phyloP scores from a whole-genome alignment of 768 basidiomycete species.

The Scleroderma citrinum region DNA sequence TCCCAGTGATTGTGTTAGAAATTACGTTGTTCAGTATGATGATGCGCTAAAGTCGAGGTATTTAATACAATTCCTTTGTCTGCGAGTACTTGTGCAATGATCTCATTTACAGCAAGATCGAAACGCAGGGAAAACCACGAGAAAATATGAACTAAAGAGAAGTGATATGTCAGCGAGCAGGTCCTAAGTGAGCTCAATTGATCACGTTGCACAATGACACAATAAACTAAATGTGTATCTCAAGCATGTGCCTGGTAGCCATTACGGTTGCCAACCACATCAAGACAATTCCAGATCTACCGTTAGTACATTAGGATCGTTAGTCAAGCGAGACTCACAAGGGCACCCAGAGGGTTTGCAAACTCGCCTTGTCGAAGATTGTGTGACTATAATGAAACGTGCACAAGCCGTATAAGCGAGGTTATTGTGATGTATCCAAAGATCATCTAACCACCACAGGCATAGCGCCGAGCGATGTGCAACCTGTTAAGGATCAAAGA shows the following conservation, averaged over 20 bases:
- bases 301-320: constrained; percentile 37
- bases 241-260: constrained; percentile 65
- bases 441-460: constrained; percentile 42
- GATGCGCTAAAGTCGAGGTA: constrained; percentile 71
- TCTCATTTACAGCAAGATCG: constrained; percentile 65
- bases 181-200: constrained; percentile 50
- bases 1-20: constrained; percentile 1
- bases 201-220: neutral
- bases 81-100: constrained; percentile 3
- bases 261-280: constrained; percentile 62
- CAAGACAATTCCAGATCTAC: constrained; percentile 62
- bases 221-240: constrained; percentile 1
- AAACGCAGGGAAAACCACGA: constrained; percentile 67
- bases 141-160: constrained; percentile 71
- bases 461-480: constrained; percentile 43
- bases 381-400: constrained; percentile 48
- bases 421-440: constrained; percentile 58
- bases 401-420: constrained; percentile 53
- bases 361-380: constrained; percentile 50
- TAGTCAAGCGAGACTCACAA: neutral
- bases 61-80: constrained; percentile 28
- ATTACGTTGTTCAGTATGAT: constrained; percentile 53
- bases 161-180: constrained; percentile 79
- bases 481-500: constrained; percentile 56
- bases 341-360: constrained; percentile 58